Evolutionary conservation across 768 basidiomycete genomes (phyloP).

Genomic region (Mycena galericulata): DNA sequence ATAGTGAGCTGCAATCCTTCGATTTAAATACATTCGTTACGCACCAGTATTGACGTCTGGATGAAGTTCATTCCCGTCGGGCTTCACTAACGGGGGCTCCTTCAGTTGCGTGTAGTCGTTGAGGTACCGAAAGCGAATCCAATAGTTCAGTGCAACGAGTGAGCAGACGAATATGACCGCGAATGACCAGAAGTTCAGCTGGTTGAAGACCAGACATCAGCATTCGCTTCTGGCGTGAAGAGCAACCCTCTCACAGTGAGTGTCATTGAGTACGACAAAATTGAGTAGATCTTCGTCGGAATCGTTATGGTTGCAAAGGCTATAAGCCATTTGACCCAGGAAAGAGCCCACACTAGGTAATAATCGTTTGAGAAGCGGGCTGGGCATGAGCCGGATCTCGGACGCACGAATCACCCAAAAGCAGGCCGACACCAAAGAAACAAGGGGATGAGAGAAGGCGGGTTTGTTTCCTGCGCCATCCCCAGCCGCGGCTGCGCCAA

Average conservation of each 20-base stretch:
- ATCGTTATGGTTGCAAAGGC: slow-evolving; percentile 87
- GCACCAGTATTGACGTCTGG: slow-evolving; percentile 86
- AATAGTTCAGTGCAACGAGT: slow-evolving; percentile 79
- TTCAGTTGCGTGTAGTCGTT: slow-evolving; percentile 82
- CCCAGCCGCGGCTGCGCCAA: neutral
- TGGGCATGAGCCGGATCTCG: slow-evolving; percentile 4
- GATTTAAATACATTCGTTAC: neutral
- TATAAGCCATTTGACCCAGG: slow-evolving; percentile 80
- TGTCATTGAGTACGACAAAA: slow-evolving; percentile 91
- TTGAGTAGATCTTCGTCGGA: slow-evolving; percentile 80
- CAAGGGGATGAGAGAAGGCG: slow-evolving; percentile 67
- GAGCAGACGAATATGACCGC: slow-evolving; percentile 79
- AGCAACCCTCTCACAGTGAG: slow-evolving; percentile 72
- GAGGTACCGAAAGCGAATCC: slow-evolving; percentile 85
- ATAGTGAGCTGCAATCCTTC: slow-evolving; percentile 13
- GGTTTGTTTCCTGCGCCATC: slow-evolving; percentile 2
- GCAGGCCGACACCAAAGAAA: slow-evolving; percentile 82
- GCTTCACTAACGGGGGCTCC: slow-evolving; percentile 85
- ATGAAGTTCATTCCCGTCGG: slow-evolving; percentile 88
- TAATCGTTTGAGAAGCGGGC: slow-evolving; percentile 22
- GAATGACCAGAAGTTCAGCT: slow-evolving; percentile 95
- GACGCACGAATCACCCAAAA: slow-evolving; percentile 88
- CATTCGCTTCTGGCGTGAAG: neutral
- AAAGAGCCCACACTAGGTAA: slow-evolving; percentile 80
- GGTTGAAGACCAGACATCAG: slow-evolving; percentile 27